Base-by-base conservation (phyloP, 2,329 filamentous ascomycete species). In the Nemania abortiva region DNA sequence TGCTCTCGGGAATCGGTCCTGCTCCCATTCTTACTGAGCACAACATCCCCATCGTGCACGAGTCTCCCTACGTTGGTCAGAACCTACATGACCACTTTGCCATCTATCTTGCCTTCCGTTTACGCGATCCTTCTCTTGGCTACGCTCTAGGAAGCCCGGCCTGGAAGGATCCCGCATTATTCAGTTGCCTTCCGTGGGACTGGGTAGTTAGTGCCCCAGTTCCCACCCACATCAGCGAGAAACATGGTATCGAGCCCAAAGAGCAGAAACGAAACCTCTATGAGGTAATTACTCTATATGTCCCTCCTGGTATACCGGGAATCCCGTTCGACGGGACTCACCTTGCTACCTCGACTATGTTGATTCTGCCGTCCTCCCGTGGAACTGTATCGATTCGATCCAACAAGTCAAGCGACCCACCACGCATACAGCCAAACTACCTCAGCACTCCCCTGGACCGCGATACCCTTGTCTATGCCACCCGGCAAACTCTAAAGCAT, bases 1-100 rank as follows among this genome's bases (percentile, higher is more conserved):
- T 80, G 75, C 73, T 78, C 9, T 81, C 79, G 6, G 79, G 79
- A 0, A 74, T 82, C 31, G 80, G 80, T 1, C 75, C 78, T 7
- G 52, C 63, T 3, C 65, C 75, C 0, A 63, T 72, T 6, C 73
- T 81, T 0, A 45, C 73, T 0, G 77, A 81, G 50, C 75, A 81
- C 4, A 76, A 77, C 3, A 81, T 83, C 45, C 72, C 76, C 2
- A 73, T 77, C 24, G 74, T 80, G 18, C 72, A 79, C 31, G 75
- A 80, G 20, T 63, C 78, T 1, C 72, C 74, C 0, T 65, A 79
- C 10, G 77, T 80, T 0, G 77, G 69, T 3, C 59, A 74, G 10
- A 77, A 78, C 31, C 70, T 70, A 73, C 77, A 61, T 72, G 75
- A 15, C 73, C 82, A 66, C 53, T 73, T 66, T 50, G 72, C 65